Conservation (phyloP, 805 yeast species). For the Wickerhamomyces ciferrii region DNA sequence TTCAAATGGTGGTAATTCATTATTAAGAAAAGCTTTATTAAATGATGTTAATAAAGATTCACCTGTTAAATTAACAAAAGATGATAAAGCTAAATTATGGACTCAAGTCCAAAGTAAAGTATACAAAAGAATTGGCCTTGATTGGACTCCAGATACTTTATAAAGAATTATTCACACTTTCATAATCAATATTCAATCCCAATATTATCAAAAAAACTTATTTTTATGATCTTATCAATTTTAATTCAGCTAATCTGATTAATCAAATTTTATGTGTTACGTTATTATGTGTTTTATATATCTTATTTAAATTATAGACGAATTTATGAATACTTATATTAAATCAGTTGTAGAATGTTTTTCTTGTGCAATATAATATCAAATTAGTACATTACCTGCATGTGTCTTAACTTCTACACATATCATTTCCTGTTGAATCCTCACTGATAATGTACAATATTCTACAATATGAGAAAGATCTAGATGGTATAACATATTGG, state of each 20-base stretch:
- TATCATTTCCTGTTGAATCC: too few relatives aligned
- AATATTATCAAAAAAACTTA: background rate
- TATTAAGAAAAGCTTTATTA: slow-evolving; percentile 28
- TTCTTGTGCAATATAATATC: too few relatives aligned
- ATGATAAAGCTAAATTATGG: slow-evolving; percentile 59
- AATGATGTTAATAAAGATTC: slow-evolving; percentile 16
- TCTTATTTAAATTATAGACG: background rate
- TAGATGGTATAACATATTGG: too few relatives aligned
- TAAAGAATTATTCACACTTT: background rate
- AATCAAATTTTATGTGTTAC: background rate
- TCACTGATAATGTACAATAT: too few relatives aligned
- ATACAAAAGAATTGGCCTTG: slow-evolving; percentile 52
- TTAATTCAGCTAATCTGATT: background rate
- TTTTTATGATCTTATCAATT: background rate
- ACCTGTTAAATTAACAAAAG: slow-evolving; percentile 34
- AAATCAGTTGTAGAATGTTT: too few relatives aligned
- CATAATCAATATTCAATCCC: background rate
- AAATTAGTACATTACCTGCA: too few relatives aligned
- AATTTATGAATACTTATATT: background rate
- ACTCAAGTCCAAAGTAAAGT: slow-evolving; percentile 56
- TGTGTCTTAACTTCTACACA: too few relatives aligned
- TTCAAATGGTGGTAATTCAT: slow-evolving; percentile 7
- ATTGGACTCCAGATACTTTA: slow-evolving; percentile 47
- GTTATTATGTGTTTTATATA: background rate
- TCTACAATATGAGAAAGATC: too few relatives aligned